Evolutionary conservation across 2,329 filamentous ascomycete genomes (phyloP).

Genomic region (Ustulina deusta): DNA sequence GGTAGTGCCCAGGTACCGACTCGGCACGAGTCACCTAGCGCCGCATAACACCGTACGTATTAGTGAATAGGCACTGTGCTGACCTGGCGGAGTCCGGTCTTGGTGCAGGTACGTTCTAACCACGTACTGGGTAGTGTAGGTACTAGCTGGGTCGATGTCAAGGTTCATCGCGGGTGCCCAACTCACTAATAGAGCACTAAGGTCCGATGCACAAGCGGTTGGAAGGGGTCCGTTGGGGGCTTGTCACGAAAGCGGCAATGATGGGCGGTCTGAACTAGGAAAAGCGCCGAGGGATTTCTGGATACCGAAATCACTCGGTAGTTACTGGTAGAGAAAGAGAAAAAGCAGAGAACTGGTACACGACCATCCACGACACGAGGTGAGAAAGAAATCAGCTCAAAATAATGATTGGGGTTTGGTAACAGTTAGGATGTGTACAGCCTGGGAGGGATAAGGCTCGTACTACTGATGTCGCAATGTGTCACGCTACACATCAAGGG

Average conservation of each 20-base stretch:
- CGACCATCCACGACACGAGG: too few relatives aligned
- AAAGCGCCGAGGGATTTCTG: slow-evolving; percentile 7
- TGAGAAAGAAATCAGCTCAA: too few relatives aligned
- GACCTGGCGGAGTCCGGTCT: slow-evolving; percentile 49
- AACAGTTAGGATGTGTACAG: too few relatives aligned
- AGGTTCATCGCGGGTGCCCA: slow-evolving; percentile 25
- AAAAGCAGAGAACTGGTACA: too few relatives aligned
- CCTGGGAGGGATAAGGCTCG: too few relatives aligned
- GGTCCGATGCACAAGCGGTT: slow-evolving; percentile 8
- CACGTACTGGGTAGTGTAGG: too few relatives aligned
- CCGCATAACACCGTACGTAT: slow-evolving; percentile 4
- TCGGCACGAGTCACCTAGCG: too few relatives aligned
- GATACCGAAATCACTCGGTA: neutral
- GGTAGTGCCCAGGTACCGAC: neutral
- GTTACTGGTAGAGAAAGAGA: too few relatives aligned
- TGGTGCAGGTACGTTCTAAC: too few relatives aligned
- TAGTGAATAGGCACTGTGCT: slow-evolving; percentile 36
- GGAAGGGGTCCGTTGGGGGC: slow-evolving; percentile 7
- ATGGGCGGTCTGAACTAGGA: slow-evolving; percentile 8
- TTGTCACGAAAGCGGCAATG: neutral
- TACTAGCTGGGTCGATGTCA: neutral
- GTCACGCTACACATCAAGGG: too few relatives aligned
- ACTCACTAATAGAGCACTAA: slow-evolving; percentile 6
- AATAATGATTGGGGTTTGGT: too few relatives aligned
- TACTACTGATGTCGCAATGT: too few relatives aligned